Base-by-base conservation (phyloP, 2,329 filamentous ascomycete species). In the Cadophora sp. region DNA sequence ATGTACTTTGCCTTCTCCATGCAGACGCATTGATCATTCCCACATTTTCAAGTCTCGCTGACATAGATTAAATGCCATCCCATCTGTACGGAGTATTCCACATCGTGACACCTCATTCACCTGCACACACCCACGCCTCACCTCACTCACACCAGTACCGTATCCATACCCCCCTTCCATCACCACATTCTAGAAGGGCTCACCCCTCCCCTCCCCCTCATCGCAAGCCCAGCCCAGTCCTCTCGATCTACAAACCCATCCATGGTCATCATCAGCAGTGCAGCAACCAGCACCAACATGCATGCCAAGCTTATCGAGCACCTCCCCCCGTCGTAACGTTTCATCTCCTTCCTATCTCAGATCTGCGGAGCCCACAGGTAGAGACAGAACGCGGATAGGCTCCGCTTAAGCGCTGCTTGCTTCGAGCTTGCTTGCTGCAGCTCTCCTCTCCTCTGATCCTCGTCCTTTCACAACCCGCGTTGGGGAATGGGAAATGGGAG, bases 321-420 rank as follows among this genome's bases (percentile, higher is more conserved):
- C 39, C 41, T 45, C 48, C 55, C 51, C 45, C 51, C n/a, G n/a
- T 59, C 47, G 65, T 67, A 67, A 69, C 65, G 67, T 67, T 69
- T 60, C 67, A 67, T 68, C 62, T 43, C 45, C 45, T 62, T 51
- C 59, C 59, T 51, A 41, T 24, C 33, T 18, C 22, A 56, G 53
- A 43, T 53, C 50, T 53, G 8, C 41, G 20, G 45, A 20, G n/a
- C 45, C 45, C 65, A 68, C 64, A 64, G 20, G 20, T 30, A 48
- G 45, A 22, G 36, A 20, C 51, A 27, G 30, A 55, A 48, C 55
- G 60, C 59, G 51, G 65, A 63, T 64, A 64, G 62, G 59, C 62
- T 51, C 50, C 47, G 43, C 58, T 65, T 41, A 16, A 41, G 45
- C 50, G 41, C 30, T 48, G 45, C 27, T 30, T 30, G 27, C 4